Base-by-base conservation (phyloP, 2,329 filamentous ascomycete species). In the Acrocalymma vagum region DNA sequence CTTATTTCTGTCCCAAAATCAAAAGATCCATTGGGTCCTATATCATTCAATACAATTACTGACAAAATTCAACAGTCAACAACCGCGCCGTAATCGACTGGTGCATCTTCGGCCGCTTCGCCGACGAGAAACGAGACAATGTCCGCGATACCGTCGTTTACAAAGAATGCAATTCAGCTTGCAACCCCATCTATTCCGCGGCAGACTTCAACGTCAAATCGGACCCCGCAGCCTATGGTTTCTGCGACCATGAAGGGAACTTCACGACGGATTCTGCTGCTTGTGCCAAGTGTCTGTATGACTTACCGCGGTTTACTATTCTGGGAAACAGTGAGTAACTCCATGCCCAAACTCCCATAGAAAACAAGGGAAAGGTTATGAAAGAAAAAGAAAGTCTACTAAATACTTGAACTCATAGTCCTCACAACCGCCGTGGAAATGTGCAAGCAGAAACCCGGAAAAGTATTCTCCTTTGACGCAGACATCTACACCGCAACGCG, bases 61-160 rank as follows among this genome's bases (percentile, higher is more conserved):
- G n/a, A 7, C 10, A 18, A n/a, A n/a, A n/a, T n/a, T n/a, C n/a
- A n/a, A n/a, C 26, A 56, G 52, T 55, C 38, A 60, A 60, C 26
- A 53, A 53, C 28, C 49, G 47, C 16, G 53, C 29, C 3, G 33
- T 43, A 6, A 40, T 57, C 9, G 55, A 60, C 18, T 60, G 44
- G 45, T 60, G 55, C 32, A 9, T 58, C 0, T 60, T 60, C 14
- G 53, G 49, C 11, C 43, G 44, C 13, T 53, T 55, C 31, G 48
- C 17, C 3, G 22, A 54, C 14, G 53, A 58, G 14, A n/a, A 24
- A 8, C 51, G 54, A 18, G 9, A 37, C 4, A 42, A 55, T 32
- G 45, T 55, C 5, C 26, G 45, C 13, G 20, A 34, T 2, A 48
- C 47, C 2, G 41, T 38, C 9, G 45, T 48, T 9, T 48, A 52